A percentile compares a stretch with the other conserved stretches of the same genome.
Conservation (phyloP, 345 rosid species). For the Heritiera fomes region DNA sequence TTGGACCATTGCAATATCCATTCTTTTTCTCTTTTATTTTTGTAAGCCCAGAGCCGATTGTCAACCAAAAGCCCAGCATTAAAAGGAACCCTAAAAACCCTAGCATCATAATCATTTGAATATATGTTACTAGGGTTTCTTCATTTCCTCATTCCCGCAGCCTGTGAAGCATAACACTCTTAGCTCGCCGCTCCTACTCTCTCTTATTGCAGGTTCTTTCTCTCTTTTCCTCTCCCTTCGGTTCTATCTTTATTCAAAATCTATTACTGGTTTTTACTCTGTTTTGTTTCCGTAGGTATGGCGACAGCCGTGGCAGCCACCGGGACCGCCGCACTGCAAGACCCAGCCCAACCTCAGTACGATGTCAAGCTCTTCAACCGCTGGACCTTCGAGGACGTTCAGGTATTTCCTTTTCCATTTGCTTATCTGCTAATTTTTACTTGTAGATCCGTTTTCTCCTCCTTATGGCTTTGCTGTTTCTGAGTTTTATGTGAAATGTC, state of each 20-base stretch:
- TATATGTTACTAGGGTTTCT: not conserved
- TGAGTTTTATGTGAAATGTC: not conserved
- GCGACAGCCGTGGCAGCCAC: slow-evolving; percentile 23
- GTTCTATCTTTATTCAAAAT: not conserved
- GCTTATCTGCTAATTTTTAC: not conserved
- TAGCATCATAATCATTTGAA: not conserved
- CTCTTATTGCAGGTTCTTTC: not conserved
- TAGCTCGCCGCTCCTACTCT: not conserved
- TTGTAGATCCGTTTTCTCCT: not conserved
- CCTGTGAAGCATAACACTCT: not conserved
- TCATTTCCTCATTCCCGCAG: not conserved
- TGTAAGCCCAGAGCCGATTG: not conserved
- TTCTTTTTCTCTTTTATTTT: no score
- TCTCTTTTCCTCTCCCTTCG: not conserved
- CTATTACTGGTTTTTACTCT: not conserved
- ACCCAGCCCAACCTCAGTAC: slow-evolving; percentile 22
- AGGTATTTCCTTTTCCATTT: slow-evolving; percentile 37
- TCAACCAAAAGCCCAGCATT: not conserved
- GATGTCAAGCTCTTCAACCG: slow-evolving; percentile 86
- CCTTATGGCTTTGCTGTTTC: not conserved
- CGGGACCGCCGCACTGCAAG: not conserved
- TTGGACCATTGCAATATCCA: not conserved
- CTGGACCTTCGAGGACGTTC: slow-evolving; percentile 78
- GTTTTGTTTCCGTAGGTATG: slow-evolving; percentile 25
- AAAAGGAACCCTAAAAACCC: not conserved